Base-by-base conservation (phyloP, 2,329 filamentous ascomycete genomes). In the Coniochaeta sp. region DNA sequence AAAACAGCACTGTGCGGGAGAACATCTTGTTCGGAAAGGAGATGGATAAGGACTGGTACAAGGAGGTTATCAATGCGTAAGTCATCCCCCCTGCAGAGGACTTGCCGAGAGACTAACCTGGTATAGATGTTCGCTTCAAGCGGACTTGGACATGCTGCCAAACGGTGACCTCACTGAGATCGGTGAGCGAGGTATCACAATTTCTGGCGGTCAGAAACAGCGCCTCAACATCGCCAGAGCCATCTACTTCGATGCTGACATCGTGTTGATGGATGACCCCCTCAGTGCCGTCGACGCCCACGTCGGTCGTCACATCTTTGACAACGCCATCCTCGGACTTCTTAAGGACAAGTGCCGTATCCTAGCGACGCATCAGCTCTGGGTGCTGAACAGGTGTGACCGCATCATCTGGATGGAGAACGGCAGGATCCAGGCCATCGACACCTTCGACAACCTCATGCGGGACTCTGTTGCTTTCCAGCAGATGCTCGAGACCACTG, bases 171-270 rank as follows among this genome's bases (percentile, higher is more conserved):
- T 80, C 60, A 97, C 92, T 0, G 92, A 97, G 66, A 96, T 97
- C 62, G 94, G 92, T 22, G 92, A 97, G 67, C 85, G 91, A 55
- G 92, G 94, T 50, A 96, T 97, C 62, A 97, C 91, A 1, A 87
- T 97, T 1, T 96, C 91, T 18, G 92, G 92, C 52, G 92, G 92
- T 1, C 92, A 97, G 67, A 96, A 96, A 68, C 92, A 96, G 67
- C 83, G 94, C 10, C 74, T 96, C 58, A 97, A 96, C 64, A 96
- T 97, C 62, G 94, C 94, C 16, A 81, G 94, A 47, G 83, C 84
- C 54, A 86, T 87, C 57, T 78, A 91, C 71, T 87, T 85, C 53
- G 75, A 86, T 55, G 77, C 83, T 8, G 82, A 86, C 52, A 78
- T 87, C 49, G 76, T 87, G 18, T 73, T 87, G 24, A 82, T 87